phyloP scores from a whole-genome alignment of 768 basidiomycete genomes.

The Amanita exitialis region DNA sequence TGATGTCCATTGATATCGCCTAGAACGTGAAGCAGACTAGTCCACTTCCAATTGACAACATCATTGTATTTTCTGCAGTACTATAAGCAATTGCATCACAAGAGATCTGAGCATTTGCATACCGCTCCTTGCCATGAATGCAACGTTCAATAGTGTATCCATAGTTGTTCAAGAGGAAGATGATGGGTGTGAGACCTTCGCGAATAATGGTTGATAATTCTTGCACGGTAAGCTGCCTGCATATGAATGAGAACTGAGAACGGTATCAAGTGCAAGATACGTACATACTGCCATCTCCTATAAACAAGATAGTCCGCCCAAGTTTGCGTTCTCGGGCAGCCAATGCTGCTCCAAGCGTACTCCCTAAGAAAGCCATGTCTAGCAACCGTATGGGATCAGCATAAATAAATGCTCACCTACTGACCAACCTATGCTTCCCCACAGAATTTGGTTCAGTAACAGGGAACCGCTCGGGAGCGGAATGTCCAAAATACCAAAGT shows the following conservation, averaged over 20 bases:
- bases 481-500: slow-evolving; percentile 78
- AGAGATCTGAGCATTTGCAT: slow-evolving; percentile 1
- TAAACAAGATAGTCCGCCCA: slow-evolving; percentile 70
- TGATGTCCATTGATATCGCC: slow-evolving; percentile 40
- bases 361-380: slow-evolving; percentile 23
- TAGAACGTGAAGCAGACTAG: slow-evolving; percentile 48
- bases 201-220: slow-evolving; percentile 81
- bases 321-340: slow-evolving; percentile 58
- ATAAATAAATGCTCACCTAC: slow-evolving; percentile 36
- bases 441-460: slow-evolving; percentile 71
- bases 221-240: slow-evolving; percentile 69
- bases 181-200: slow-evolving; percentile 63
- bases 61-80: slow-evolving; percentile 70
- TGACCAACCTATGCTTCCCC: slow-evolving; percentile 91
- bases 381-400: background rate
- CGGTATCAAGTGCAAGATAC: slow-evolving; percentile 16
- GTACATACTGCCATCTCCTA: slow-evolving; percentile 77
- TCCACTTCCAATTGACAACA: slow-evolving; percentile 74
- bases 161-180: slow-evolving; percentile 74
- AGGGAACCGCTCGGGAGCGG: slow-evolving; percentile 62
- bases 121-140: slow-evolving; percentile 57
- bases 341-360: slow-evolving; percentile 68
- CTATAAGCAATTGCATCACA: background rate
- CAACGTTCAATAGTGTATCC: slow-evolving; percentile 86
- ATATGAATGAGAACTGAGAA: slow-evolving; percentile 2